Evolutionary conservation across 331 rosid species (phyloP).

Genomic region (Pyrus hybrid): DNA sequence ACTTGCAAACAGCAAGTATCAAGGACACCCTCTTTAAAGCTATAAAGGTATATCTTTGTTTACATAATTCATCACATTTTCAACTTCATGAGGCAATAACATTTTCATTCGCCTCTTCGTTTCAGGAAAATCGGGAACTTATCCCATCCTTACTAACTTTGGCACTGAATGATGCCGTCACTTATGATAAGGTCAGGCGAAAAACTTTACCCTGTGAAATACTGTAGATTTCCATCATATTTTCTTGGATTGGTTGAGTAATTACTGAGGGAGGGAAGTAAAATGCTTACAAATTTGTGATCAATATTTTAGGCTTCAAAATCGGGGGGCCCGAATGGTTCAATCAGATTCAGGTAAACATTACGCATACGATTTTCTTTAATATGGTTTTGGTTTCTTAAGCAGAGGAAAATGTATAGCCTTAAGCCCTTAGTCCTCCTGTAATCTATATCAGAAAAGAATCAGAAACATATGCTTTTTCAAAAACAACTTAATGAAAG

Average conservation of each 20-base stretch:
- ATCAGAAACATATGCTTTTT: neutral
- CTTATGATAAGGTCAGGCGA: slow-evolving; percentile 83
- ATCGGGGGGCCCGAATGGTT: slow-evolving; percentile 94
- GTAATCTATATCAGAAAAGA: no score
- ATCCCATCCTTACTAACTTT: slow-evolving; percentile 56
- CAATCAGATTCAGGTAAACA: slow-evolving; percentile 80
- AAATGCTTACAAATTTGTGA: slow-evolving; percentile 24
- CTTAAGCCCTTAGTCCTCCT: no score
- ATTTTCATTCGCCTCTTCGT: slow-evolving; percentile 2
- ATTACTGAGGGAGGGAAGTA: slow-evolving; percentile 5
- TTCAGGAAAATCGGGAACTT: slow-evolving; percentile 68
- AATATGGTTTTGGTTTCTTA: neutral
- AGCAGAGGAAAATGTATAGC: no score
- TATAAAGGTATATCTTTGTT: slow-evolving; percentile 44
- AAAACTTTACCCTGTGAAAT: neutral
- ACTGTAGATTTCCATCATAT: neutral
- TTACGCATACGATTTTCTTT: neutral
- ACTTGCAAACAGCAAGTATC: slow-evolving; percentile 47
- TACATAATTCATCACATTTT: neutral
- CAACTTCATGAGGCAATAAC: neutral
- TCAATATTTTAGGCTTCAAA: slow-evolving; percentile 82
- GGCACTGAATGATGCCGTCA: slow-evolving; percentile 82
- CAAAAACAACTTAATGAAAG: neutral
- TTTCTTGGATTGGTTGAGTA: neutral
- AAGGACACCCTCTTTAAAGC: slow-evolving; percentile 53